Evolutionary conservation across 176 grass and related monocot species (phyloP).

Genomic region (Dactylis glomerata): DNA sequence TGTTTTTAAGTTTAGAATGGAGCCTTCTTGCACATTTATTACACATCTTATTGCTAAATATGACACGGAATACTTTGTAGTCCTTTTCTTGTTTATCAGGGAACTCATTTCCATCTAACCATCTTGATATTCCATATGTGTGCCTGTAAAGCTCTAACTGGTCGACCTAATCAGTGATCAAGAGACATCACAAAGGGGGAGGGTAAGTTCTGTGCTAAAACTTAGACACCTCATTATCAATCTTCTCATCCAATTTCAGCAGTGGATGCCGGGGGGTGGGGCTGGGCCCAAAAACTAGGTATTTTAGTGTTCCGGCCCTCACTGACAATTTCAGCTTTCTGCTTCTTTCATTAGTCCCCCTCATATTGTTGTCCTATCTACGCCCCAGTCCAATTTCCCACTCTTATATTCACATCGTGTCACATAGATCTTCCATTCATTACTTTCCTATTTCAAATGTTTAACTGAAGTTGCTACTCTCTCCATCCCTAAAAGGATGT

Average conservation of each 20-base stretch:
- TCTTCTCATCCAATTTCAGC: constrained; percentile 4
- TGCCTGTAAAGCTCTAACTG: neutral
- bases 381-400: constrained; percentile 3
- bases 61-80: neutral
- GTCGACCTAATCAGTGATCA: constrained; percentile 16
- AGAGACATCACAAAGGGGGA: neutral
- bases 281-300: too few species aligned
- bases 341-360: too few species aligned
- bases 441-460: constrained; percentile 16
- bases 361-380: too few species aligned
- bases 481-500: too few species aligned
- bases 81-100: neutral
- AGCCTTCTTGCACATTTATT: neutral
- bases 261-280: too few species aligned
- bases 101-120: neutral
- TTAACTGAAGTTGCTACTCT: constrained; percentile 18
- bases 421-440: neutral
- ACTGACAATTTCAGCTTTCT: too few species aligned
- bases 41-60: constrained; percentile 21
- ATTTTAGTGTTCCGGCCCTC: too few species aligned
- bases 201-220: constrained; percentile 6
- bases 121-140: neutral
- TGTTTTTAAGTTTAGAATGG: neutral
- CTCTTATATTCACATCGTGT: neutral
- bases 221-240: neutral